These are phyloP conservation scores for Fusarium torulosum DNA, from an alignment of 2,329 filamentous ascomycete genomes.

Conservation along the genomic window DNA sequence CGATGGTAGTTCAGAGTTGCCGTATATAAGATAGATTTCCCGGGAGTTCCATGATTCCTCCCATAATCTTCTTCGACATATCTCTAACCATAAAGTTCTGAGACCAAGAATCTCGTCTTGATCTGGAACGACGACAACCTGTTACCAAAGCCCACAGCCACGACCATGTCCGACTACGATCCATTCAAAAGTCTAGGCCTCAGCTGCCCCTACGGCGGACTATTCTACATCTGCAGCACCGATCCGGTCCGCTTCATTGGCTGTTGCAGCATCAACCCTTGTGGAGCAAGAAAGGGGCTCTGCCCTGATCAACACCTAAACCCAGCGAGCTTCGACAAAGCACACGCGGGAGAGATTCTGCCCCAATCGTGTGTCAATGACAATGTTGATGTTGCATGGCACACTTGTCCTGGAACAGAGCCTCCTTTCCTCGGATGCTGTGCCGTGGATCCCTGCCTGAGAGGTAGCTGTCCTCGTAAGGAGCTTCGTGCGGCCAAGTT, in stretches of 20 bases:
- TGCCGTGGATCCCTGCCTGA: conserved; percentile 39
- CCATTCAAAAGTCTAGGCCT: conserved; percentile 44
- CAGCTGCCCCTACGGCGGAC: conserved; percentile 49
- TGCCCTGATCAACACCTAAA: conserved; percentile 41
- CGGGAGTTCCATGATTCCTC: fast-evolving
- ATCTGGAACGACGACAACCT: background rate
- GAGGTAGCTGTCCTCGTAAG: conserved; percentile 21
- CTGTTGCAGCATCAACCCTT: conserved; percentile 56
- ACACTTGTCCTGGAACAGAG: conserved; percentile 48
- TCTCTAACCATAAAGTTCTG: fast-evolving
- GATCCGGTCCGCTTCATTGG: conserved; percentile 55
- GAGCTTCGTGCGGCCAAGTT: conserved; percentile 36
- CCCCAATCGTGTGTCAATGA: conserved; percentile 51
- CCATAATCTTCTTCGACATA: fast-evolving
- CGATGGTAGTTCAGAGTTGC: background rate
- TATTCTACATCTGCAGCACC: conserved; percentile 55
- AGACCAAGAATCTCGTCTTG: background rate
- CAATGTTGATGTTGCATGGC: conserved; percentile 48
- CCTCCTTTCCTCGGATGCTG: conserved; percentile 58
- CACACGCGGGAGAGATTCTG: conserved; percentile 46
- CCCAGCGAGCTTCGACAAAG: conserved; percentile 48
- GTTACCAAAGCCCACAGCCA: background rate
- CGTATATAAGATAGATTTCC: background rate
- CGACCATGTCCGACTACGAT: conserved; percentile 23
- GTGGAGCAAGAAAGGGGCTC: conserved; percentile 37